These are phyloP conservation scores for Cadophora gregata DNA, from an alignment of 2,329 filamentous ascomycete species.

Conservation along the genomic window DNA sequence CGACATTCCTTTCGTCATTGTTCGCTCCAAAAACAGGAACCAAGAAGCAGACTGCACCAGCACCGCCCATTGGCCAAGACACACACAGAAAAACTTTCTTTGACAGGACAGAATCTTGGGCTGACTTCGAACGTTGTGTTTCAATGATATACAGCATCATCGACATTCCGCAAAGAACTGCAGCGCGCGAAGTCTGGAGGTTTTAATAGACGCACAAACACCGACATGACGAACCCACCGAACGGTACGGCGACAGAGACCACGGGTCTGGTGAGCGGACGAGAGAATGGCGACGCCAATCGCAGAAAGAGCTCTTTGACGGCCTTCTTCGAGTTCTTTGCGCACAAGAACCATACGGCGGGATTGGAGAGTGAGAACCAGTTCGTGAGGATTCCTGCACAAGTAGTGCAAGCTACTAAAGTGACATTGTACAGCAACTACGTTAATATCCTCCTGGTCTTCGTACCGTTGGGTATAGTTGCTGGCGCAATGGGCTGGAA, in stretches of 20 bases:
- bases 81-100: slow-evolving; percentile 28
- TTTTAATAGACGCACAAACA: slow-evolving; percentile 3
- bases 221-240: slow-evolving; percentile 28
- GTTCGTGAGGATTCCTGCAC: slow-evolving; percentile 40
- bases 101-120: slow-evolving; percentile 25
- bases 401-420: slow-evolving; percentile 40
- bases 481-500: slow-evolving; percentile 56
- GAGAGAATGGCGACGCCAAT: slow-evolving; percentile 29
- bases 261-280: slow-evolving; percentile 38
- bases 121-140: slow-evolving; percentile 29
- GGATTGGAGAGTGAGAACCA: slow-evolving; percentile 41
- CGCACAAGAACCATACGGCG: slow-evolving; percentile 38
- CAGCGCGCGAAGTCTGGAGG: slow-evolving; percentile 29
- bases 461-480: slow-evolving; percentile 80
- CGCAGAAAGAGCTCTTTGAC: slow-evolving; percentile 26
- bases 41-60: slow-evolving; percentile 6
- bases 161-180: slow-evolving; percentile 35
- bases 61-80: slow-evolving; percentile 33
- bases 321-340: slow-evolving; percentile 38
- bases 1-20: slow-evolving; percentile 18
- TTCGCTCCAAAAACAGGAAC: neutral
- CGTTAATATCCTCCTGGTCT: slow-evolving; percentile 81
- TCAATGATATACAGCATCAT: slow-evolving; percentile 35
- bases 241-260: slow-evolving; percentile 37
- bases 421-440: slow-evolving; percentile 46